Evolutionary conservation across 371 early-diverging fungal species (phyloP).

Genomic region (Basidiobolus meristosporus): DNA sequence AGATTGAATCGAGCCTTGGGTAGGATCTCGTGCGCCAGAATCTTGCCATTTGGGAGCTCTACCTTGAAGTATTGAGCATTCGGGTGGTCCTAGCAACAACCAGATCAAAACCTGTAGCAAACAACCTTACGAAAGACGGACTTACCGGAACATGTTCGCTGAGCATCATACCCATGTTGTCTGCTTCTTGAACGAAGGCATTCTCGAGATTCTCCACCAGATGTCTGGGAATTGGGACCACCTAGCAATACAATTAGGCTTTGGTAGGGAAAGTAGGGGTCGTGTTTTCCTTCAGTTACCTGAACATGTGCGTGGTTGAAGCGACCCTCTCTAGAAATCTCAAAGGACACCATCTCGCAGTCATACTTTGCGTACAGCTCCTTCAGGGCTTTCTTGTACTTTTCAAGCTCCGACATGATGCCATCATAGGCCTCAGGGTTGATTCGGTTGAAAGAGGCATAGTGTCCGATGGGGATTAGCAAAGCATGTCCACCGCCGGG

Average conservation of each 20-base stretch:
- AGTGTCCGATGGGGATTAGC: slow-evolving; percentile 54
- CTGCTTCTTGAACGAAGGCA: slow-evolving; percentile 13
- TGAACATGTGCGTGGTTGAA: slow-evolving; percentile 47
- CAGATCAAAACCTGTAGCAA: background rate
- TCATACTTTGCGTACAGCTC: slow-evolving; percentile 20
- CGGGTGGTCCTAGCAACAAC: slow-evolving; percentile 7
- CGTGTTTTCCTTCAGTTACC: slow-evolving; percentile 22
- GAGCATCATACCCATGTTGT: slow-evolving; percentile 10
- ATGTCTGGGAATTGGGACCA: slow-evolving; percentile 15
- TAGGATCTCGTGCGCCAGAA: slow-evolving; percentile 19
- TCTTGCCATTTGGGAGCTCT: slow-evolving; percentile 29
- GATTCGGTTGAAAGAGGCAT: slow-evolving; percentile 21
- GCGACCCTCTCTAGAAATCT: slow-evolving; percentile 25
- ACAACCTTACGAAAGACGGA: background rate
- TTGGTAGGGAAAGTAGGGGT: slow-evolving; percentile 10
- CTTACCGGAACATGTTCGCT: slow-evolving; percentile 22
- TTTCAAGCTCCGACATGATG: slow-evolving; percentile 28
- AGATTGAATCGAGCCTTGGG: slow-evolving; percentile 29
- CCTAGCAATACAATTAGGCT: slow-evolving; percentile 6
- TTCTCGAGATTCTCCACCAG: slow-evolving; percentile 6
- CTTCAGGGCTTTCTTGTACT: slow-evolving; percentile 25
- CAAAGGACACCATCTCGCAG: slow-evolving; percentile 42
- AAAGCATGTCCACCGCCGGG: slow-evolving; percentile 54
- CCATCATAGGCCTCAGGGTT: slow-evolving; percentile 15
- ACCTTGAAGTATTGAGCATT: slow-evolving; percentile 33